phyloP scores from a whole-genome alignment of 805 yeast species.

The Candida pini region DNA sequence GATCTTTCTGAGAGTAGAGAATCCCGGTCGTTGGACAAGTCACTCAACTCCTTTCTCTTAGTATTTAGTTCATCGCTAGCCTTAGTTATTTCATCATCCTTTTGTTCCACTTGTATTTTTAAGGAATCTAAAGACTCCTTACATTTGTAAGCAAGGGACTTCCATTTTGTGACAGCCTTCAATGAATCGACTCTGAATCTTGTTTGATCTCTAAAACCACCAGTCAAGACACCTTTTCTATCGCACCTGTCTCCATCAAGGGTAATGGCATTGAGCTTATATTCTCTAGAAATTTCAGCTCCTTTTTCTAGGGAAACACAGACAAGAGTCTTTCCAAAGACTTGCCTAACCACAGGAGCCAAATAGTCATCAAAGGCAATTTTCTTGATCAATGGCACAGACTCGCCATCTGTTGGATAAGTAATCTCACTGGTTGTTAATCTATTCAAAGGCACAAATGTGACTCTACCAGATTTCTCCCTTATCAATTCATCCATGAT shows the following conservation, averaged over 20 bases:
- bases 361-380: slow-evolving; percentile 55
- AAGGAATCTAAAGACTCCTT: slow-evolving; percentile 36
- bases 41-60: slow-evolving; percentile 37
- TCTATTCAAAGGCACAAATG: slow-evolving; percentile 86
- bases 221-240: slow-evolving; percentile 76
- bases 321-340: slow-evolving; percentile 78
- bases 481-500: slow-evolving; percentile 72
- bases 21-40: slow-evolving; percentile 35
- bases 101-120: slow-evolving; percentile 30
- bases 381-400: slow-evolving; percentile 74
- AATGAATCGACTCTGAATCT: slow-evolving; percentile 68
- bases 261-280: slow-evolving; percentile 71
- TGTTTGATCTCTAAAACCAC: slow-evolving; percentile 76
- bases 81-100: slow-evolving; percentile 49
- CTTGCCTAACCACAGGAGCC: slow-evolving; percentile 65
- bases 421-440: slow-evolving; percentile 35
- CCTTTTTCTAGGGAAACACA: slow-evolving; percentile 66
- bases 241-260: slow-evolving; percentile 90
- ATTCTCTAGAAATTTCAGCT: slow-evolving; percentile 54
- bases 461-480: slow-evolving; percentile 74
- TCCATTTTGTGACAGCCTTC: slow-evolving; percentile 49
- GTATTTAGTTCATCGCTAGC: slow-evolving; percentile 39
- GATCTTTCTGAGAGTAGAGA: slow-evolving; percentile 38
- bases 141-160: slow-evolving; percentile 37
- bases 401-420: slow-evolving; percentile 62